Evolutionary conservation across 805 yeast genomes (phyloP).

Genomic region (Hanseniaspora valbyensis): DNA sequence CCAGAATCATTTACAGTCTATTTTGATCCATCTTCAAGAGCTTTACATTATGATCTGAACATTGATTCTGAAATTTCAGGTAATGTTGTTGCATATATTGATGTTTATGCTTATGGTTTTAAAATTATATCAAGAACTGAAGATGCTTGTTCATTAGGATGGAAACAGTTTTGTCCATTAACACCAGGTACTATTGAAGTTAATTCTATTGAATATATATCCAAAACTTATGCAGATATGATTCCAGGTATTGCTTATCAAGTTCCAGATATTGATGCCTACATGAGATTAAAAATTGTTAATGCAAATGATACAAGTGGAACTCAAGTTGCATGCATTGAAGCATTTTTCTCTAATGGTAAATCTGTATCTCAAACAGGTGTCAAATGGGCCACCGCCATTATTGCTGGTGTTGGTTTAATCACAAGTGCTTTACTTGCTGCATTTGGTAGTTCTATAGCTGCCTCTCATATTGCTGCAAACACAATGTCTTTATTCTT

Average conservation of each 20-base stretch:
- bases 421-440: slow-evolving; percentile 72
- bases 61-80: slow-evolving; percentile 59
- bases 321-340: slow-evolving; percentile 56
- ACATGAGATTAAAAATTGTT: slow-evolving; percentile 44
- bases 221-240: slow-evolving; percentile 37
- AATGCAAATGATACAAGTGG: slow-evolving; percentile 31
- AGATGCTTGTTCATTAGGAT: slow-evolving; percentile 50
- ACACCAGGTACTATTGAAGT: slow-evolving; percentile 72
- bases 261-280: slow-evolving; percentile 81
- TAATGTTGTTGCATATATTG: slow-evolving; percentile 55
- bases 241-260: slow-evolving; percentile 79
- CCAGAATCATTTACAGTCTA: slow-evolving; percentile 66
- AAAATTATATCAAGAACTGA: slow-evolving; percentile 46
- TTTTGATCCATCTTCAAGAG: slow-evolving; percentile 59
- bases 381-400: slow-evolving; percentile 90
- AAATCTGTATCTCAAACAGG: slow-evolving; percentile 70
- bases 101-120: slow-evolving; percentile 81
- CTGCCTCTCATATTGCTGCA: slow-evolving; percentile 82
- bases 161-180: slow-evolving; percentile 87
- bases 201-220: slow-evolving; percentile 54
- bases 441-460: slow-evolving; percentile 74
- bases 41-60: slow-evolving; percentile 58
- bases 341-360: slow-evolving; percentile 63
- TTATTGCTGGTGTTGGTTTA: slow-evolving; percentile 78
- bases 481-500: slow-evolving; percentile 72